Conservation (phyloP, 192 early-diverging fungal genomes). For the Paraglomus brasilianum region DNA sequence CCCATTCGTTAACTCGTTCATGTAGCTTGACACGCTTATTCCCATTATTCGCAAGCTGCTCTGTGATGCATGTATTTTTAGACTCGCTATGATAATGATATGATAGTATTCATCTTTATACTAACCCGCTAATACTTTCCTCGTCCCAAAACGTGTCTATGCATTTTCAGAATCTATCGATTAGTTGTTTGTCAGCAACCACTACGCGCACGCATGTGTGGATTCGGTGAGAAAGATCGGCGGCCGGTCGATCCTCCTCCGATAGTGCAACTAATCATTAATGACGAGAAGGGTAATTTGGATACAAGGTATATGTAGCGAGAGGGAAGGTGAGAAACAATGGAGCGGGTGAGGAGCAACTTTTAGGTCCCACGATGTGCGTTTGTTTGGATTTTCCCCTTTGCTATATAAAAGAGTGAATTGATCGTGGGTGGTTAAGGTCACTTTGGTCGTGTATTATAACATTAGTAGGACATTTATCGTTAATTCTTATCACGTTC, state of each 20-base stretch:
- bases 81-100: too few relatives aligned
- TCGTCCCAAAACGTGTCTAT: too few relatives aligned
- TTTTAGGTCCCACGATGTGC: too few relatives aligned
- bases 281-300: slow-evolving; percentile 48
- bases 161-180: slow-evolving; percentile 49
- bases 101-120: too few relatives aligned
- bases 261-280: slow-evolving; percentile 65
- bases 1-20: background rate
- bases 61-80: too few relatives aligned
- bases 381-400: too few relatives aligned
- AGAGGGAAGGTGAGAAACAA: slow-evolving; percentile 41
- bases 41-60: background rate
- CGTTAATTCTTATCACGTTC: too few relatives aligned
- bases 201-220: slow-evolving; percentile 75
- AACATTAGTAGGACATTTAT: too few relatives aligned
- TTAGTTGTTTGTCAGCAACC: slow-evolving; percentile 73
- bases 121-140: too few relatives aligned
- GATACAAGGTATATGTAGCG: slow-evolving; percentile 45
- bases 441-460: too few relatives aligned
- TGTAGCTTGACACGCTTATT: background rate
- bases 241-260: slow-evolving; percentile 77
- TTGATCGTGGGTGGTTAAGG: too few relatives aligned
- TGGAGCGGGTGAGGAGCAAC: background rate
- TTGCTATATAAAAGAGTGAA: too few relatives aligned
- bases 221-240: slow-evolving; percentile 80